Base-by-base conservation (phyloP, 2,329 filamentous ascomycete genomes). In the Sphaerulina populicola region DNA sequence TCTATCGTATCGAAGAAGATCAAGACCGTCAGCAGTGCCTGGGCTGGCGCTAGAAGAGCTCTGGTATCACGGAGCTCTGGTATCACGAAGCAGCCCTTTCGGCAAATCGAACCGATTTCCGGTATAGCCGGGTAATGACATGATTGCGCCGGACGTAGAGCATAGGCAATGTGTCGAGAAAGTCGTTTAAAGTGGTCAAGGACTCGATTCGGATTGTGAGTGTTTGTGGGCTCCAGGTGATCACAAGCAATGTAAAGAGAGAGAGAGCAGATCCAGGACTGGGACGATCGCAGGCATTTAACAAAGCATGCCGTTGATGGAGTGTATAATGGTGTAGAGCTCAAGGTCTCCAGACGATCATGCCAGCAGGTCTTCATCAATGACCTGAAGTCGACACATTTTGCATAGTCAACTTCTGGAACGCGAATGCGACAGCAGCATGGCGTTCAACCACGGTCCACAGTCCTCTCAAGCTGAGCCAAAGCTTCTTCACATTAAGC, bases 21-120 rank as follows among this genome's bases (percentile, higher is more conserved):
- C 23, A 5, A 27, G 23, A 27, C 72, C 61, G 72, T 72, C 48
- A 59, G 68, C 64, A 1, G 71, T 71, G 69, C 69, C 69, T 1
- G 69, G 71, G 55, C 67, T 70, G 10, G 58, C 55, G 30, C 59
- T 71, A 11, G 69, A 68, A 0, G 65, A 71, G 3, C 69, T 18
- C 69, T 2, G 67, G 64, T 31, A 69, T 71, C 1, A 66, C 15
- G 67, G 71, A 58, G 67, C 69, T 18, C 69, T 2, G 67, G 64
- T 31, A 69, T 71, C 1, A 66, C 15, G 67, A 71, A 58, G 67
- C 69, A 6, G 67, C 67, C 3, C 51, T 70, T 67, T 66, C 61
- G 69, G 68, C 1, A 59, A 68, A 12, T 66, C 68, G 9, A 61
- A 68, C 36, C 58, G 64, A 42, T 48, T 71, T 4, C 6, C 23